phyloP scores from a whole-genome alignment of 2,329 filamentous ascomycete genomes.

The Albifimbria verrucaria region DNA sequence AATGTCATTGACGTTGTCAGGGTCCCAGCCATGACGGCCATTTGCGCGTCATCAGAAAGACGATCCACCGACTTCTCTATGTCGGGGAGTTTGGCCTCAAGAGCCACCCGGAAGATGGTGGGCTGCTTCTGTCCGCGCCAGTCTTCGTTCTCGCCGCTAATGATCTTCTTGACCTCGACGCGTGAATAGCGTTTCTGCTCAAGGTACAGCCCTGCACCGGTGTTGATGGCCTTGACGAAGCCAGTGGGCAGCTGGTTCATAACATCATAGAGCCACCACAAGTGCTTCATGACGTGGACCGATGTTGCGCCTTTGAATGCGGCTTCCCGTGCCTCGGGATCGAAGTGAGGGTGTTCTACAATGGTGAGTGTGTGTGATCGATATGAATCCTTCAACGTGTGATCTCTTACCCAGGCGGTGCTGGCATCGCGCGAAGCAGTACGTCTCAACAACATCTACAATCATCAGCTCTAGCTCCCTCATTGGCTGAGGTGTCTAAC shows the following conservation, averaged over 20 bases:
- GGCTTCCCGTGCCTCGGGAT: background rate
- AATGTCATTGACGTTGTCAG: background rate
- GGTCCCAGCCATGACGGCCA: background rate
- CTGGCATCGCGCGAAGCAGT: background rate
- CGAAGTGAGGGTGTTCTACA: background rate
- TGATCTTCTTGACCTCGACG: background rate
- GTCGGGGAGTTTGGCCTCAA: background rate
- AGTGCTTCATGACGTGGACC: background rate
- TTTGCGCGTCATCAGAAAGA: background rate
- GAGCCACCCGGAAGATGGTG: background rate
- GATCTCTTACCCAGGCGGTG: background rate
- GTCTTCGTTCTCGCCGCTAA: background rate
- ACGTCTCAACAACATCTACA: background rate
- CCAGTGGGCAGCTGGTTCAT: background rate
- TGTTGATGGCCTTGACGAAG: background rate
- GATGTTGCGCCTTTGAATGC: background rate
- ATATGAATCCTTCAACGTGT: too few relatives aligned
- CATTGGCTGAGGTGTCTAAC: background rate
- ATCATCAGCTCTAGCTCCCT: background rate
- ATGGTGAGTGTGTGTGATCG: background rate
- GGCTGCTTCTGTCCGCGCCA: background rate
- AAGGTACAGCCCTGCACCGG: background rate
- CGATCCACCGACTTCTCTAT: background rate
- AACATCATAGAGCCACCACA: background rate
- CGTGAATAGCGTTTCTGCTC: background rate